Conservation (phyloP, 129 eudicot species). For the Deinandra increscens region DNA sequence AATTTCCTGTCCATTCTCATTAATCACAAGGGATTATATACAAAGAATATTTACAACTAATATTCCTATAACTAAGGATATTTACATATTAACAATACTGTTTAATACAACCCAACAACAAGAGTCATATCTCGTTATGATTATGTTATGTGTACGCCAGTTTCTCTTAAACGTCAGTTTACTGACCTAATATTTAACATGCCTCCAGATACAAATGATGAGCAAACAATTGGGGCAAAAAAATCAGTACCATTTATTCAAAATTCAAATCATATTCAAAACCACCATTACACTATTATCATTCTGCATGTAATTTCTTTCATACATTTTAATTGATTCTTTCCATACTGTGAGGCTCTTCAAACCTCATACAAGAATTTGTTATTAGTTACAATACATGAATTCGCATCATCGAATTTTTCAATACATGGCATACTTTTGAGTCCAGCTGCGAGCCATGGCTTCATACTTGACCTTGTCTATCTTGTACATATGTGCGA, state of each 20-base stretch:
- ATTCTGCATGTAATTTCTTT: slow-evolving; percentile 13
- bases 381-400: slow-evolving; percentile 28
- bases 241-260: slow-evolving; percentile 22
- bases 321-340: slow-evolving; percentile 4
- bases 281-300: slow-evolving; percentile 25
- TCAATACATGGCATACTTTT: slow-evolving; percentile 84
- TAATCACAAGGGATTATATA: too few relatives aligned
- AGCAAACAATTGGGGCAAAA: background rate
- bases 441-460: slow-evolving; percentile 80
- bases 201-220: too few relatives aligned
- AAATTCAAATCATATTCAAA: slow-evolving; percentile 31
- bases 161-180: too few relatives aligned
- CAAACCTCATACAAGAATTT: slow-evolving; percentile 36
- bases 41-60: too few relatives aligned
- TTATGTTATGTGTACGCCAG: too few relatives aligned
- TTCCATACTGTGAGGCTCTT: slow-evolving; percentile 25
- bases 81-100: too few relatives aligned
- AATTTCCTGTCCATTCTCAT: too few relatives aligned
- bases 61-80: too few relatives aligned
- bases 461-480: slow-evolving; percentile 70
- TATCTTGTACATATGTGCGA: slow-evolving; percentile 75
- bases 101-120: too few relatives aligned
- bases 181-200: too few relatives aligned
- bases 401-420: background rate
- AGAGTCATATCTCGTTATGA: too few relatives aligned